Evolutionary conservation across 2,329 filamentous ascomycete genomes (phyloP).

Genomic region (Bipolaris cookei): DNA sequence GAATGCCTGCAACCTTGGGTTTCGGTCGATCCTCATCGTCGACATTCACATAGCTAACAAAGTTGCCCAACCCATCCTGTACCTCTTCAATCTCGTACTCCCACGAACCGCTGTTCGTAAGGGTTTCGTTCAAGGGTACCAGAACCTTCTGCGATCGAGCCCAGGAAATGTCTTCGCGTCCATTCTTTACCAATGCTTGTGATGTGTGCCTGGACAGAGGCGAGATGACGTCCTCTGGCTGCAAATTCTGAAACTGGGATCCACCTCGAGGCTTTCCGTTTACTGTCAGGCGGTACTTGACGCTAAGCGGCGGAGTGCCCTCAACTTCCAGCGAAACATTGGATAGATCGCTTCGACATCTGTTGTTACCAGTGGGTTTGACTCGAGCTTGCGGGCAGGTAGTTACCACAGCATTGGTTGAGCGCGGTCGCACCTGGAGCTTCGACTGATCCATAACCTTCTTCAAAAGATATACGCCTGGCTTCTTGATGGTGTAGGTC

Average conservation of each 20-base stretch:
- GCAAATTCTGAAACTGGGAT: slow-evolving; percentile 84
- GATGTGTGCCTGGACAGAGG: slow-evolving; percentile 70
- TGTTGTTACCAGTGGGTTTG: slow-evolving; percentile 67
- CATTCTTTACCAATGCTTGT: slow-evolving; percentile 63
- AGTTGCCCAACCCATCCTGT: slow-evolving; percentile 86
- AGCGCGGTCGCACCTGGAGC: slow-evolving; percentile 81
- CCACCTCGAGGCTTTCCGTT: slow-evolving; percentile 84
- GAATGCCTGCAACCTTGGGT: slow-evolving; percentile 66
- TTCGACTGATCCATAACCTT: slow-evolving; percentile 93
- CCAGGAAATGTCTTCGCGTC: slow-evolving; percentile 77
- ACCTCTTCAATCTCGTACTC: slow-evolving; percentile 91
- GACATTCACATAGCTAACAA: slow-evolving; percentile 72
- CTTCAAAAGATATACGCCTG: slow-evolving; percentile 83
- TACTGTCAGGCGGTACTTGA: slow-evolving; percentile 88
- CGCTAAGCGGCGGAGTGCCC: slow-evolving; percentile 88
- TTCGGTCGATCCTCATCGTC: slow-evolving; percentile 69
- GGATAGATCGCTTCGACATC: slow-evolving; percentile 87
- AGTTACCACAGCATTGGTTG: slow-evolving; percentile 82
- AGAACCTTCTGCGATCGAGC: slow-evolving; percentile 74
- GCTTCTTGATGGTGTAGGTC: slow-evolving; percentile 78
- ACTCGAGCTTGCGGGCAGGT: slow-evolving; percentile 82
- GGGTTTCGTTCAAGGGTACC: slow-evolving; percentile 88
- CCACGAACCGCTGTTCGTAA: slow-evolving; percentile 81
- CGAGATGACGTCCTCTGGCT: slow-evolving; percentile 83
- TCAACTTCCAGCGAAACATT: slow-evolving; percentile 82